Base-by-base conservation (phyloP, 2,329 filamentous ascomycete species). In the Gyromitra esculenta region DNA sequence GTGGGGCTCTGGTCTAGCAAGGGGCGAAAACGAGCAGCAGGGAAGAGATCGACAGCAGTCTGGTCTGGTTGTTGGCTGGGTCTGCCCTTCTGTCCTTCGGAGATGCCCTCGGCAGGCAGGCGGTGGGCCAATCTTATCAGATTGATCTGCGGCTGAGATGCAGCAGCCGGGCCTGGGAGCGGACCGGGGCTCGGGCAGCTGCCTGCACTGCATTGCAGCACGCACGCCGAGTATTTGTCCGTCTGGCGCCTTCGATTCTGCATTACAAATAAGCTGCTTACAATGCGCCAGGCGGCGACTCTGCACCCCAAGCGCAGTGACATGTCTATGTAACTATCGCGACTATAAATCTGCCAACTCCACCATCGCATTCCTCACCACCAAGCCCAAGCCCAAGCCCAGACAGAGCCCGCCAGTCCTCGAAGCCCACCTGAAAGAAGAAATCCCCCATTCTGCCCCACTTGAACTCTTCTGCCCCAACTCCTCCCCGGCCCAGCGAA, bases 101-200 rank as follows among this genome's bases (percentile, higher is more conserved):
- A 59, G 54, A 59, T 57, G 52, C 25, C 56, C 50, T 18, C 11
- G 3, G 37, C 45, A n/a, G n/a, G n/a, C n/a, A n/a, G n/a, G n/a
- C n/a, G n/a, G n/a, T n/a, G 7, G 63, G 13, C 18, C 18, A 21
- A 21, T 21, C 18, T 21, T 75, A 75, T 75, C 72, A 57, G 72
- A 75, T 75, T 39, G 66, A 71, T 75, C 72, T 59, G 72, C 39
- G 72, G 65, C 72, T 75, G 59, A 71, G 56, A 25, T 8, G 43
- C 35, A 59, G 25, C 25, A 21, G 25, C 25, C 25, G 3, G 25
- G 25, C 25, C 25, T 31, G 25, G 25, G 25, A 31, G 4, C 25
- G 25, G 25, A 31, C 25, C 25, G 25, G 25, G 56, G 39, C 5
- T 6, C 52, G 31, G 2, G 7, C 21, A 13, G 52, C 21, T 35